Base-by-base conservation (phyloP, 345 rosid species). In the Barbarea vulgaris region DNA sequence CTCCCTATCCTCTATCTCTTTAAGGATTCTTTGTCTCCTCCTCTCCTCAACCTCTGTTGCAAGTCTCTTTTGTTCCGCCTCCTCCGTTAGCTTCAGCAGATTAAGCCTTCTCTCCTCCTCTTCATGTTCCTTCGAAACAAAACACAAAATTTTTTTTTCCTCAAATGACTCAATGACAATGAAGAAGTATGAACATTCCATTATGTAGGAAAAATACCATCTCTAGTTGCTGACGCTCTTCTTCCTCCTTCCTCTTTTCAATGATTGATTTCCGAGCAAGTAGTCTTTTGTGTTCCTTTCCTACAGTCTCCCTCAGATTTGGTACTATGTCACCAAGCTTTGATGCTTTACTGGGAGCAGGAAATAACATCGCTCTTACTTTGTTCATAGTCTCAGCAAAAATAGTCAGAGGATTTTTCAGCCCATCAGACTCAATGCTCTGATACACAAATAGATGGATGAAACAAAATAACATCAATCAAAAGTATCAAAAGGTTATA, bases 161-260 rank as follows among this genome's bases (percentile, higher is more conserved):
- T 46, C 31, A 70, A 17, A 34, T 37, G 28, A 15, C 37, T 5
- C 64, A 36, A 10, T 15, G 27, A n/a, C 4, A 67, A 21, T 9
- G 53, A 9, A 65, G 5, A 47, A 52, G 47, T 47, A 42, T 18
- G 24, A 44, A 44, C 7, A 9, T 44, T 44, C 50, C n/a, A 7
- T 7, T 7, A 19, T 44, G 19, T 44, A 44, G 21, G 21, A 44
- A 30, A 62, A 33, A 15, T 86, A 90, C 98, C 93, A 89, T 81
- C 84, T 90, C 97, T 75, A 88, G 57, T 56, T 88, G 93, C 70
- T 94, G 96, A 5, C 91, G 88, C 74, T 91, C 98, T 72, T 88
- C 93, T 44, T 94, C 97, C 76, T 94, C 98, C n/a, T n/a, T n/a
- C 63, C 96, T 85, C 78, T 91, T 90, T 80, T 91, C 97, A 66